Conservation (phyloP, 805 yeast genomes). For the Cyberlindnera saturnus region DNA sequence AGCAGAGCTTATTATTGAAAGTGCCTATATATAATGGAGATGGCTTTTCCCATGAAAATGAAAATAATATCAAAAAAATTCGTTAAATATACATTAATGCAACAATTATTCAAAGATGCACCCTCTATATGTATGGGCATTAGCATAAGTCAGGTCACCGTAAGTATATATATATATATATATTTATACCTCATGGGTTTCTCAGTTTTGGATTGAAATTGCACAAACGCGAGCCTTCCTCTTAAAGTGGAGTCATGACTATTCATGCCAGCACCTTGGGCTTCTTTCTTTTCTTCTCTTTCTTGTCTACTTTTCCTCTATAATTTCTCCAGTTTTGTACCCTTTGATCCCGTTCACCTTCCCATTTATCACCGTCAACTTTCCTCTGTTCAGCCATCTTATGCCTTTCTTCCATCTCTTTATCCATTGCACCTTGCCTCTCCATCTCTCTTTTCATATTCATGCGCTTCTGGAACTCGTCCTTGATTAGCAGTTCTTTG, state of each 20-base stretch:
- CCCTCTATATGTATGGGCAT: too few relatives aligned
- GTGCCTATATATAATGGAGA: too few relatives aligned
- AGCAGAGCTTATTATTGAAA: too few relatives aligned
- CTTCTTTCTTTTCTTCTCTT: background rate
- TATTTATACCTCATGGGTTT: too few relatives aligned
- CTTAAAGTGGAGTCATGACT: background rate
- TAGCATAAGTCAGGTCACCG: too few relatives aligned
- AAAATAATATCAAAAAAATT: too few relatives aligned
- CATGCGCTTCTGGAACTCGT: slow-evolving; percentile 1
- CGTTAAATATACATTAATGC: too few relatives aligned
- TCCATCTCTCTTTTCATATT: background rate
- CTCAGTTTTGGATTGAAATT: too few relatives aligned
- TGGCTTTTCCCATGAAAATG: too few relatives aligned
- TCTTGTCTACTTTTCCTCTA: slow-evolving; percentile 1
- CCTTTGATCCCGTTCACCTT: background rate
- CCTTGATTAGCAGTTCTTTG: slow-evolving; percentile 1
- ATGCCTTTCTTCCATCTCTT: background rate
- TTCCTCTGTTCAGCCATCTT: background rate
- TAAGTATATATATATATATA: too few relatives aligned
- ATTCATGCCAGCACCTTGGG: background rate
- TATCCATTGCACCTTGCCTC: slow-evolving; percentile 1
- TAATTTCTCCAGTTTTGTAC: slow-evolving; percentile 1
- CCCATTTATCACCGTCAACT: slow-evolving; percentile 1
- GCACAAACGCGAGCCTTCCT: background rate
- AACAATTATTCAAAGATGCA: too few relatives aligned